Evolutionary conservation across 768 basidiomycete species (phyloP).

Genomic region (Rhodotorula kratochvilovae): DNA sequence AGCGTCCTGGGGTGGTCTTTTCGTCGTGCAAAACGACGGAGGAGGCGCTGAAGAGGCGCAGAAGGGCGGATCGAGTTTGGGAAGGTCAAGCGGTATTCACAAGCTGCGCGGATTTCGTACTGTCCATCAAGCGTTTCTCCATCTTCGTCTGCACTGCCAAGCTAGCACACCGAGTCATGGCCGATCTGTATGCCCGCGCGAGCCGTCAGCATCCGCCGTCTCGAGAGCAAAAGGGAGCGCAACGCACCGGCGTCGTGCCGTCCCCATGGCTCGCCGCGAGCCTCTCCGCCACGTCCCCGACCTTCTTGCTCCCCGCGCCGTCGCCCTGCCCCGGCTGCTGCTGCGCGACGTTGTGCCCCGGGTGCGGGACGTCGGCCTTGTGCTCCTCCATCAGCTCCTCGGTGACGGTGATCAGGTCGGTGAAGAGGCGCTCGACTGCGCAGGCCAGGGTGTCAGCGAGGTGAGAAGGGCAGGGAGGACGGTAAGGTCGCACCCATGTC

Average conservation of each 20-base stretch:
- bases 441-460: background rate
- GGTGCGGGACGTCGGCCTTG: slow-evolving; percentile 53
- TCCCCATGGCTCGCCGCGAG: slow-evolving; percentile 31
- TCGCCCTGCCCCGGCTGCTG: slow-evolving; percentile 52
- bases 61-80: too few species aligned
- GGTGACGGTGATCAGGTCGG: slow-evolving; percentile 66
- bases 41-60: too few species aligned
- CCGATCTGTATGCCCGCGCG: background rate
- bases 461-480: background rate
- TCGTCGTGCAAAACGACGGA: too few species aligned
- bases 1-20: too few species aligned
- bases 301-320: slow-evolving; percentile 33
- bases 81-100: too few species aligned
- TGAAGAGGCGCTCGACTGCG: slow-evolving; percentile 56
- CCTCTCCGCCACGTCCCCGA: background rate
- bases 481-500: slow-evolving; percentile 23
- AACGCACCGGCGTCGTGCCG: slow-evolving; percentile 18
- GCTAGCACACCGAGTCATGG: slow-evolving; percentile 29
- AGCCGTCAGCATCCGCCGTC: background rate
- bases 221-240: background rate
- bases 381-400: slow-evolving; percentile 53
- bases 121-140: too few species aligned
- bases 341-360: slow-evolving; percentile 54
- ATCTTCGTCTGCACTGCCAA: too few species aligned
- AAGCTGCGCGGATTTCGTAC: too few species aligned